These are phyloP conservation scores for Chlamydomonas sp. DNA, from an alignment of 139 green algal species.

Conservation along the genomic window DNA sequence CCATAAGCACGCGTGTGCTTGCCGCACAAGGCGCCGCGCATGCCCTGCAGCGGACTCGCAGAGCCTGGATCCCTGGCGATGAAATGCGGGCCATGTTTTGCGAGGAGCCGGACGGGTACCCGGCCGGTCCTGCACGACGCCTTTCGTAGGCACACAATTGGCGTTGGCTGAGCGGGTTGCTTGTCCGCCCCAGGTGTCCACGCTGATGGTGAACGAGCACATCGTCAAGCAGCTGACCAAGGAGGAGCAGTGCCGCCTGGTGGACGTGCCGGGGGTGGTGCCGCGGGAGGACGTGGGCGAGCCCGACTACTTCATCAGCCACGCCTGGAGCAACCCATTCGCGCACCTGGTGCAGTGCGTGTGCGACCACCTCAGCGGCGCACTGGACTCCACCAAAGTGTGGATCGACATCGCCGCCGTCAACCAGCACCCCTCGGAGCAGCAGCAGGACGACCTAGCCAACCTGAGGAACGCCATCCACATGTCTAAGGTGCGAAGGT, in stretches of 20 bases:
- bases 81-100: too few relatives aligned
- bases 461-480: constrained; percentile 37
- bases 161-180: too few relatives aligned
- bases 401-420: constrained; percentile 35
- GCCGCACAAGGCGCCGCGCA: too few relatives aligned
- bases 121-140: too few relatives aligned
- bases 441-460: constrained; percentile 39
- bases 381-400: constrained; percentile 22
- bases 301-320: constrained; percentile 39
- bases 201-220: constrained; percentile 29
- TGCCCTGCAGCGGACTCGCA: too few relatives aligned
- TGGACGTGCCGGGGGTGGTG: constrained; percentile 33
- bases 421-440: constrained; percentile 33
- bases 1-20: too few relatives aligned
- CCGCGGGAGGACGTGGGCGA: constrained; percentile 35
- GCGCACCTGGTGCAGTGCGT: constrained; percentile 34
- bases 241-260: constrained; percentile 30
- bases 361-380: constrained; percentile 31
- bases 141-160: too few relatives aligned
- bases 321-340: constrained; percentile 37
- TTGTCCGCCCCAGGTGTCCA: not conserved
- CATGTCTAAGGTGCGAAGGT: constrained; percentile 20
- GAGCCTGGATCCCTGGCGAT: too few relatives aligned
- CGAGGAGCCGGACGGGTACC: too few relatives aligned
- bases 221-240: constrained; percentile 30